Percentiles rank a stretch among this genome's conserved stretches.
Conservation (phyloP, 2,329 filamentous ascomycete genomes). For the Didymella exigua region DNA sequence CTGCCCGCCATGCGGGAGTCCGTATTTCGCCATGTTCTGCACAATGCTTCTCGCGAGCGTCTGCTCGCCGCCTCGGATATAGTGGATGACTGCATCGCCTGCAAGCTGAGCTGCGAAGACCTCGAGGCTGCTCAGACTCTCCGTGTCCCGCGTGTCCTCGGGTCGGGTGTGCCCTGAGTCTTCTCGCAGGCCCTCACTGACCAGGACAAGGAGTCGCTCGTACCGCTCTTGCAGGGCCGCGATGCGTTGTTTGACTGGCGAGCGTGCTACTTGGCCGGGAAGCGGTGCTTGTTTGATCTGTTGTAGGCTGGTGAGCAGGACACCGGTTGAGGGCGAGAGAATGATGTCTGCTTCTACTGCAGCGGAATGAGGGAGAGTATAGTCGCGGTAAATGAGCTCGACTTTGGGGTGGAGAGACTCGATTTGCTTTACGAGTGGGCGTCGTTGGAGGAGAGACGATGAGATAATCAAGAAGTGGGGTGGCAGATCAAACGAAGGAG, state of each 20-base stretch:
- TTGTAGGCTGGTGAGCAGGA: conserved; percentile 74
- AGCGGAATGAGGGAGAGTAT: conserved; percentile 42
- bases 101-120: conserved; percentile 54
- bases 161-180: conserved; percentile 26
- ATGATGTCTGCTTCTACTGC: conserved; percentile 72
- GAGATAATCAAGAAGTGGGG: conserved; percentile 60
- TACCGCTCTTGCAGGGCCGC: conserved; percentile 63
- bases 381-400: conserved; percentile 67
- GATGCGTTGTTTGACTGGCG: conserved; percentile 61
- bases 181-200: conserved; percentile 57
- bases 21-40: conserved; percentile 44
- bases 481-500: conserved; percentile 2
- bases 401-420: conserved; percentile 56
- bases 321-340: conserved; percentile 69
- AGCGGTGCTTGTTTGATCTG: conserved; percentile 73
- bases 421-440: conserved; percentile 58
- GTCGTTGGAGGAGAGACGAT: conserved; percentile 52
- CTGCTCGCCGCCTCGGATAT: conserved; percentile 52
- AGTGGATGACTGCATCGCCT: conserved; percentile 45
- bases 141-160: conserved; percentile 50
- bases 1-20: conserved; percentile 29
- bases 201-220: conserved; percentile 69
- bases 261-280: conserved; percentile 59
- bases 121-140: conserved; percentile 57
- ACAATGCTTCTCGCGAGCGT: conserved; percentile 45